phyloP scores from a whole-genome alignment of 2,329 filamentous ascomycete species.

The Onygenales sp. region DNA sequence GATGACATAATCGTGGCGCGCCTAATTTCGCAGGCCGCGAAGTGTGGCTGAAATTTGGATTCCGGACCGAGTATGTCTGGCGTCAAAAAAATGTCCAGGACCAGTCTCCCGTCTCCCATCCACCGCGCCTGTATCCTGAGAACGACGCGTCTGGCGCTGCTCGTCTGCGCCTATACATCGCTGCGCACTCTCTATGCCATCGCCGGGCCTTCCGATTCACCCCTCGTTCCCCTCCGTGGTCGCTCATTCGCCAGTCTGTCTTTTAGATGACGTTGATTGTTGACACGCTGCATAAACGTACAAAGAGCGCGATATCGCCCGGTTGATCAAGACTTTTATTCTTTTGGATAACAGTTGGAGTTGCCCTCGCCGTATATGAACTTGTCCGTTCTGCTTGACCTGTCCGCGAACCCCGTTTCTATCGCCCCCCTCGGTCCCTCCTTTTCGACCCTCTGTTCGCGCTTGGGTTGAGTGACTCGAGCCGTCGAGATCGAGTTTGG shows the following conservation, averaged over 20 bases:
- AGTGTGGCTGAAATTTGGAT: not conserved
- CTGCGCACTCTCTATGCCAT: too few species aligned
- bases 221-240: not conserved
- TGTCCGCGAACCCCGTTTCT: not conserved
- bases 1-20: not conserved
- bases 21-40: conserved; percentile 1
- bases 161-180: too few species aligned
- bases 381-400: not conserved
- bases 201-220: too few species aligned
- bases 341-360: not conserved
- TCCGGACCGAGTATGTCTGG: not conserved
- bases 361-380: not conserved
- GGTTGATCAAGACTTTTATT: not conserved
- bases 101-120: not conserved
- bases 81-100: not conserved
- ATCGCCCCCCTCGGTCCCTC: not conserved
- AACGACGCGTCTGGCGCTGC: not conserved
- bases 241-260: not conserved
- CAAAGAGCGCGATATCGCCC: not conserved
- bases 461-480: not conserved
- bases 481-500: not conserved
- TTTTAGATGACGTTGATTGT: conserved; percentile 2
- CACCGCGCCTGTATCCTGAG: not conserved
- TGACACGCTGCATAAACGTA: not conserved
- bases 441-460: too few species aligned